Evolutionary conservation across 2,329 filamentous ascomycete genomes (phyloP).

Genomic region (Domatiomyces catenatus): DNA sequence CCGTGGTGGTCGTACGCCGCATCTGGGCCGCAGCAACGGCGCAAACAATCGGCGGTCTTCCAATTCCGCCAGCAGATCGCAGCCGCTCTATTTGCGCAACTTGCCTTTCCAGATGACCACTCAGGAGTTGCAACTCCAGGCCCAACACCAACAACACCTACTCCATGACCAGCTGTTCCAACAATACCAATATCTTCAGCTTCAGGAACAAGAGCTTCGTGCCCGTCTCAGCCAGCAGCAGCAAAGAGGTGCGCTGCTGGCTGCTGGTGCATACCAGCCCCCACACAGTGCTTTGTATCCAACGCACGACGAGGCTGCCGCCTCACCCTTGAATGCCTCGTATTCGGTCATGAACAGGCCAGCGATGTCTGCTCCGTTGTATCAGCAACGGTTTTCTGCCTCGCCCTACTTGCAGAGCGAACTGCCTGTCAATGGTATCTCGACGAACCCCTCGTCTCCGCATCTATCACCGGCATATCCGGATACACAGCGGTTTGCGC

Average conservation of each 20-base stretch:
- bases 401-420: constrained; percentile 10
- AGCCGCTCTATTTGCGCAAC: constrained; percentile 24
- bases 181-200: constrained; percentile 35
- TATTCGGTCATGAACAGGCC: constrained; percentile 9
- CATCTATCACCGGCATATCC: constrained; percentile 25
- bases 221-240: constrained; percentile 31
- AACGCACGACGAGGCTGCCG: constrained; percentile 13
- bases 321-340: constrained; percentile 8
- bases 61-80: constrained; percentile 35
- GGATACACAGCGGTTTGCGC: constrained; percentile 30
- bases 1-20: constrained; percentile 35
- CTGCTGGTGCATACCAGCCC: constrained; percentile 11
- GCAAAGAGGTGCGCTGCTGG: constrained; percentile 9
- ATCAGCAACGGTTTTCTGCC: constrained; percentile 14
- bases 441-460: constrained; percentile 33
- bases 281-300: constrained; percentile 25
- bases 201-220: constrained; percentile 35
- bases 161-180: constrained; percentile 35
- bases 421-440: constrained; percentile 22
- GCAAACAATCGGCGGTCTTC: constrained; percentile 38
- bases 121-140: constrained; percentile 25
- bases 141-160: constrained; percentile 33
- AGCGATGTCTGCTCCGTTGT: constrained; percentile 18
- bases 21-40: constrained; percentile 33
- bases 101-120: constrained; percentile 23